Base-by-base conservation (phyloP, 1,139 yeast species). In the Ogataea hybrid region DNA sequence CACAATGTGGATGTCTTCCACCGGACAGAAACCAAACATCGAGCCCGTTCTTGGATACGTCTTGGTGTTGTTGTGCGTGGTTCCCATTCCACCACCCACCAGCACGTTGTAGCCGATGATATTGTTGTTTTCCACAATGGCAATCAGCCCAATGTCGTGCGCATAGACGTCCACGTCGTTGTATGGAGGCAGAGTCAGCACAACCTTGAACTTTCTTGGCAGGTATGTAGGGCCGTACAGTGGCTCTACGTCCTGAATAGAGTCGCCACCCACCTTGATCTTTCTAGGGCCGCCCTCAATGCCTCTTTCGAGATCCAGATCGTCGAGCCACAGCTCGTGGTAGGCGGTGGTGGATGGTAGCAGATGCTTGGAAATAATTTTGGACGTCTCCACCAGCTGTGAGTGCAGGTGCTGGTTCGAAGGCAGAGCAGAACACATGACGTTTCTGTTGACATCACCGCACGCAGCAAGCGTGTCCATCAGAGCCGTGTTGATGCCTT, bases 1-100 rank as follows among this genome's bases (percentile, higher is more conserved):
- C 15, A 81, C 96, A 48, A 77, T 69, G 47, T 80, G 81, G 42
- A 87, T 74, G 62, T 88, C 77, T 41, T 83, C 90, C 48, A 72
- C 73, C 7, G 79, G 54, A 39, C 83, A 79, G 60, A 69, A 92
- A 27, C 97, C 98, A 54, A 90, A 76, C 67, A 81, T 69, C 17
- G 95, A 82, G 48, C 96, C 97, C 12, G 95, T 79, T 70, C 97
- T 79, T 56, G 98, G 98, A 60, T 92, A 92, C 0, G 98, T 92
- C 75, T 90, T 92, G 62, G 84, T 84, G 71, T 92, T 92, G 73
- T 90, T 90, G 67, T 92, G 98, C 27, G 97, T 92, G 30, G 95
- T 78, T 58, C 97, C 98, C 97, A 92, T 90, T 74, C 97, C 98
- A 70, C 97, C 98, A 64, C 97, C 98, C 50, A 84, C 96, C 49